Evolutionary conservation across 164 flowering plant genomes (phyloP), one percentile per base, ranked within the genome.

Genomic region (Vitis amurensis): DNA sequence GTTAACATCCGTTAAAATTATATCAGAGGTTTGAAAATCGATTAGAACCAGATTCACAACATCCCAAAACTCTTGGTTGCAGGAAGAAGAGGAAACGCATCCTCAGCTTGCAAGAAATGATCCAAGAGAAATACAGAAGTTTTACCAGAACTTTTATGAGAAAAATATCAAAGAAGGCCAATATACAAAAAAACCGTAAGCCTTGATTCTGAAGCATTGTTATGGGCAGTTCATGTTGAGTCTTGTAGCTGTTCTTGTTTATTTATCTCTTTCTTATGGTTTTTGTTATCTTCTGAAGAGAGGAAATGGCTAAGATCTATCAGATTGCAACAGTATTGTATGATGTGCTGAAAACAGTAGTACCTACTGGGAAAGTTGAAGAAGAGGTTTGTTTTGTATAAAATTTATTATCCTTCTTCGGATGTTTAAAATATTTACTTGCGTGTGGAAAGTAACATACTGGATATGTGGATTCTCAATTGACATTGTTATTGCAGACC

Each of bases 261-360:
- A 37, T 12, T 50, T 67, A 15, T 59, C 48, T 61, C 61, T 29
- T 48, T 15, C 44, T 50, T 63, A 6, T 47, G 10, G 3, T 74
- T 61, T 61, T 15, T 68, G 55, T 11, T 56, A 11, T 30, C 37
- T 61, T 14, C 71, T 82, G 66, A 57, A 96, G 99, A 77, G 97
- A 92, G 81, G 97, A 96, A 82, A 93, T 93, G 93, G 95, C 97
- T 37, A 93, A 88, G 83, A 77, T 87, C 58, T 87, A 80, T 81
- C 99, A 90, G 78, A 91, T 89, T 63, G 97, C 97, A 16, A 76
- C 91, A 11, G 96, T 93, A 11, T 77, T 96, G 63, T 89, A 88
- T 80, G 97, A 96, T 80, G 98, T 89, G 55, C 77, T 93, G 74
- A 85, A 51, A 78, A 81, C 92, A 29, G 89, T 93, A 63, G 95